Base-by-base conservation (phyloP, 1,139 yeast genomes). In the Debaryomyces singareniensis region DNA sequence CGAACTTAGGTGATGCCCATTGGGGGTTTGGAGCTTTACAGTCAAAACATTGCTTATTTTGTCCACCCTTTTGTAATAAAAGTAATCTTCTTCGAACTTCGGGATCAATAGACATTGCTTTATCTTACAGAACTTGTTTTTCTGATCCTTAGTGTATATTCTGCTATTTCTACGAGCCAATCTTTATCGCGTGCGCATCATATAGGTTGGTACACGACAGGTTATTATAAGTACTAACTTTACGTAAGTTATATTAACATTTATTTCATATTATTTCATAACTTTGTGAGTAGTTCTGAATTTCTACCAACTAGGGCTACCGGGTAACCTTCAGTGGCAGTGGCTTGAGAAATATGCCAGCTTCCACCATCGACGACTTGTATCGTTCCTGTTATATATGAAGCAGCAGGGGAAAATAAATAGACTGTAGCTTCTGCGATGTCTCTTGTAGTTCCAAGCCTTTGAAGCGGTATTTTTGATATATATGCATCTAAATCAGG, bases 1-100 rank as follows among this genome's bases (percentile, higher is more conserved):
- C 99, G 58, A 87, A 89, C 53, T 93, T 91, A 28, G 97, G 96
- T 7, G 96, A 85, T 4, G 98, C 96, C 99, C 99, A 91, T 49
- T 93, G 96, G 5, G 99, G 98, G 53, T 89, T 89, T 38, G 94
- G 95, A 3, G 96, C 95, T 24, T 71, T 73, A 58, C 98, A 93
- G 58, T 91, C 99, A 53, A 86, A 82, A 61, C 99, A 91, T 52
- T 75, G 79, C 61, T 84, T 85, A 68, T 89, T 89, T 14, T 69
- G 78, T 26, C 91, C 95, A 29, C 68, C 65, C 54, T 86, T 86
- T 50, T 89, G 96, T 39, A 87, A 63, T 27, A 76, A 75, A 41
- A 87, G 64, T 35, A 89, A 70, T 55, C 85, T 81, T 52, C 95
- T 75, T 53, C 95, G 78, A 36, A 85, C 80, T 47, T 85, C 95